Evolutionary conservation across 1,284 basidiomycete genomes (phyloP).

Genomic region (Malassezia brasiliensis): DNA sequence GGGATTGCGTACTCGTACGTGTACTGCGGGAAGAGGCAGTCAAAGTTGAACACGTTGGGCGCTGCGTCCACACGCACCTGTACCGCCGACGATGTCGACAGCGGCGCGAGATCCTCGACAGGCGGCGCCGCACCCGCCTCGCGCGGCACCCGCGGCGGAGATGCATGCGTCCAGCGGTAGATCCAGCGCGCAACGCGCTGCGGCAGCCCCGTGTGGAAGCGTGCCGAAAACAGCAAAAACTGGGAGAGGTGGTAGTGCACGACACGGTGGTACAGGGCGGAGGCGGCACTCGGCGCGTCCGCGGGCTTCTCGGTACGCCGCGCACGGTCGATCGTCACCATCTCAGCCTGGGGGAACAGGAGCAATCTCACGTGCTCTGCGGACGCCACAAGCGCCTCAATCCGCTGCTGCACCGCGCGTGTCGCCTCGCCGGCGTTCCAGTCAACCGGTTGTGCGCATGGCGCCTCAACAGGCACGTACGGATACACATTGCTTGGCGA

Average conservation of each 20-base stretch:
- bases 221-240: slow-evolving; percentile 21
- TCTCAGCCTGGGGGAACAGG: slow-evolving; percentile 81
- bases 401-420: slow-evolving; percentile 54
- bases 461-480: slow-evolving; percentile 10
- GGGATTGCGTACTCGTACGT: slow-evolving; percentile 76
- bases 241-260: slow-evolving; percentile 22
- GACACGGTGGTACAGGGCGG: slow-evolving; percentile 6
- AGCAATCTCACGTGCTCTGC: slow-evolving; percentile 83
- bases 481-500: slow-evolving; percentile 23
- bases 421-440: slow-evolving; percentile 30
- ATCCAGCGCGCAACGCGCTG: slow-evolving; percentile 11
- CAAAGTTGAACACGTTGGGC: slow-evolving; percentile 45
- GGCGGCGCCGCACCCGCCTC: not conserved
- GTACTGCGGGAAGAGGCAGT: slow-evolving; percentile 46
- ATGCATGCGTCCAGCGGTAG: slow-evolving; percentile 19
- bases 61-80: slow-evolving; percentile 31
- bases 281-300: slow-evolving; percentile 4
- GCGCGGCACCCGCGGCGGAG: not conserved
- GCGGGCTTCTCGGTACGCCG: slow-evolving; percentile 67
- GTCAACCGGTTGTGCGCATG: not conserved
- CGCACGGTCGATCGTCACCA: slow-evolving; percentile 63
- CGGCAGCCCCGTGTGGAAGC: slow-evolving; percentile 19
- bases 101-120: not conserved
- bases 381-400: slow-evolving; percentile 28
- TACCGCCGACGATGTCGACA: slow-evolving; percentile 16